phyloP scores from a whole-genome alignment of 1,284 basidiomycete genomes.

The Pseudozyma sp. region DNA sequence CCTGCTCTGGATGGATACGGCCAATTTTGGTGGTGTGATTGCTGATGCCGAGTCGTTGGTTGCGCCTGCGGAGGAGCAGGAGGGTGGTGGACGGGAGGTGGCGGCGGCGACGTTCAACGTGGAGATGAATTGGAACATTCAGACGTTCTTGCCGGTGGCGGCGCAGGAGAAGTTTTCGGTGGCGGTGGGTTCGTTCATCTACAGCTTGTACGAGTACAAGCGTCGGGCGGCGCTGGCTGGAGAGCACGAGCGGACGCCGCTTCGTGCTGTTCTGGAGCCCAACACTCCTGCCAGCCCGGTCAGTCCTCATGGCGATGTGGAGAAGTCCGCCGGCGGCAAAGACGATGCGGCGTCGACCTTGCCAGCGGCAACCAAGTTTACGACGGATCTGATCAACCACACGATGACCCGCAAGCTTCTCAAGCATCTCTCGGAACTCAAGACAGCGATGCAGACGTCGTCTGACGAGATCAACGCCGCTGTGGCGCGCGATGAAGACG shows the following conservation, averaged over 20 bases:
- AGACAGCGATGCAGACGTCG: constrained; percentile 28
- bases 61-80: constrained; percentile 7
- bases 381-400: constrained; percentile 73
- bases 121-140: constrained; percentile 96
- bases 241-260: constrained; percentile 75
- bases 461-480: constrained; percentile 69
- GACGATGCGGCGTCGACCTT: constrained; percentile 75
- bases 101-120: constrained; percentile 49
- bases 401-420: constrained; percentile 85
- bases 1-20: constrained; percentile 93
- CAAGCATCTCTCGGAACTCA: constrained; percentile 77
- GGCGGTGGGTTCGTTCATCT: constrained; percentile 84
- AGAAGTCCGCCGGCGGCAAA: not conserved
- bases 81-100: constrained; percentile 73
- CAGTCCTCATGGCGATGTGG: constrained; percentile 4
- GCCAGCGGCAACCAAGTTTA: constrained; percentile 70
- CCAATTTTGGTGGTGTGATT: constrained; percentile 91
- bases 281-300: constrained; percentile 68
- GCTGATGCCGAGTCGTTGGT: constrained; percentile 66
- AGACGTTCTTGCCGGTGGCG: constrained; percentile 85
- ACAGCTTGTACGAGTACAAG: constrained; percentile 83
- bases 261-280: constrained; percentile 75
- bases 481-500: constrained; percentile 73
- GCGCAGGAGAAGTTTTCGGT: constrained; percentile 83
- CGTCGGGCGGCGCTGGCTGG: constrained; percentile 73